Conservation (phyloP, 2,329 filamentous ascomycete genomes). For the Xylariaceae sp. region DNA sequence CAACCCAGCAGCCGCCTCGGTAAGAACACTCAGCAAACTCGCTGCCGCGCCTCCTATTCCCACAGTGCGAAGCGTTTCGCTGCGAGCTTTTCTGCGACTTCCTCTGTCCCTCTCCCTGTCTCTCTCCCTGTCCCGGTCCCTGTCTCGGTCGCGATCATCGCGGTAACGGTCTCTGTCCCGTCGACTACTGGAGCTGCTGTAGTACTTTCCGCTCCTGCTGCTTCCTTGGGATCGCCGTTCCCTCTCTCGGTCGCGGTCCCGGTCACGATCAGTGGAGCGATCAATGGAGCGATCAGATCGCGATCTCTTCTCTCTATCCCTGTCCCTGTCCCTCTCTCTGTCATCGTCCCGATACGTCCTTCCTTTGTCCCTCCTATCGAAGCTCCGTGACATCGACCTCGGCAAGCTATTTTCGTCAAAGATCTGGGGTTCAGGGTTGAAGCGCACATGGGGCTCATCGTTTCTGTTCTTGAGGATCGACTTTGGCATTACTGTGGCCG, state of each 20-base stretch:
- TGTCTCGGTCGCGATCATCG: background rate
- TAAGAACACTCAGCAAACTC: constrained; percentile 51
- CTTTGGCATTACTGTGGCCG: constrained; percentile 42
- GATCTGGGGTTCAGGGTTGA: constrained; percentile 39
- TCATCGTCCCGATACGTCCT: constrained; percentile 13
- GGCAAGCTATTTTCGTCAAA: constrained; percentile 21
- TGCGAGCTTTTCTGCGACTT: constrained; percentile 32
- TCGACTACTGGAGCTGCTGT: constrained; percentile 14
- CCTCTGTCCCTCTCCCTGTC: constrained; percentile 25
- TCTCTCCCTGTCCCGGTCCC: constrained; percentile 35
- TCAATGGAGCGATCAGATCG: constrained; percentile 9
- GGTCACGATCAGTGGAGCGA: constrained; percentile 35
- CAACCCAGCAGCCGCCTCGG: constrained; percentile 45
- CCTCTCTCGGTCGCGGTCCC: constrained; percentile 31
- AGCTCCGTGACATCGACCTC: constrained; percentile 7
- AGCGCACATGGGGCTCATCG: constrained; percentile 48
- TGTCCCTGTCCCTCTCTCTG: constrained; percentile 17
- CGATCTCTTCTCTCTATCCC: constrained; percentile 13
- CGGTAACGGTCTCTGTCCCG: constrained; percentile 33
- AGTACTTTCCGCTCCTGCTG: constrained; percentile 8
- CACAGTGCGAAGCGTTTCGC: constrained; percentile 51
- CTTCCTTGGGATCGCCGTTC: constrained; percentile 6
- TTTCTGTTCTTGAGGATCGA: constrained; percentile 59
- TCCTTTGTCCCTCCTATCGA: too few relatives aligned
- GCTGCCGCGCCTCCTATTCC: constrained; percentile 57